Evolutionary conservation across 495 filamentous ascomycete genomes (phyloP), one percentile per base, ranked within the genome.

Genomic region (Podospora pseudocomata): DNA sequence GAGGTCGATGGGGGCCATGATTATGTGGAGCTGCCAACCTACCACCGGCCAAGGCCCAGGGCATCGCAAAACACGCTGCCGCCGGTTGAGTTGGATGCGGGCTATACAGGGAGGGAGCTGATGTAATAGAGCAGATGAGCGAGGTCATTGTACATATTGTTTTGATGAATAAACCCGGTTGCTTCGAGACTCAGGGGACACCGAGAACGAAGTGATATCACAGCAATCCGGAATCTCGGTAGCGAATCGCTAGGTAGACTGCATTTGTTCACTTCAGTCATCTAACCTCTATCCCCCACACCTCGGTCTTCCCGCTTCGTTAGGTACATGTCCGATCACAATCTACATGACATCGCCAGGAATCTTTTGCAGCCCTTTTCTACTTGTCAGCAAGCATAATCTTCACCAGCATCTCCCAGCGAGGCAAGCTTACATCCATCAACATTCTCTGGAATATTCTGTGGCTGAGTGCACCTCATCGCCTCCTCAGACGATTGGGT

Each of bases 371-470:
- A 63, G 61, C 61, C 61, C 61, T 63, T 20, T 63, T 49, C 7
- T 5, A n/a, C 23, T 5, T n/a, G 27, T 34, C 27, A 32, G 30
- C n/a, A 28, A 5, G 28, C 26, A 15, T 1, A n/a, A 6, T 39
- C 11, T 11, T 39, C 34, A 11, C 34, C 34, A 61, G 3, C 7
- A 9, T 9, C 27, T 60, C 20, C 7, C 7, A 3, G 28, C 4
- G 15, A 19, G 28, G 20, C 7, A n/a, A 32, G 75, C 77, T 77
- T 68, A 82, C 81, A 85, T 68, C 82, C 80, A 53, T 83, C 78
- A n/a, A 78, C 73, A 26, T 75, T 68, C 68, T 84, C 80, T 5
- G 71, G 63, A 2, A 81, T 75, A 19, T 74, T 77, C 64, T 78
- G 77, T 55, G 75, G 72, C 39, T 79, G 70, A 11, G 72, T 76